These are phyloP conservation scores for Suhomyces wounanorum DNA, from an alignment of 1,139 yeast species.

Conservation along the genomic window DNA sequence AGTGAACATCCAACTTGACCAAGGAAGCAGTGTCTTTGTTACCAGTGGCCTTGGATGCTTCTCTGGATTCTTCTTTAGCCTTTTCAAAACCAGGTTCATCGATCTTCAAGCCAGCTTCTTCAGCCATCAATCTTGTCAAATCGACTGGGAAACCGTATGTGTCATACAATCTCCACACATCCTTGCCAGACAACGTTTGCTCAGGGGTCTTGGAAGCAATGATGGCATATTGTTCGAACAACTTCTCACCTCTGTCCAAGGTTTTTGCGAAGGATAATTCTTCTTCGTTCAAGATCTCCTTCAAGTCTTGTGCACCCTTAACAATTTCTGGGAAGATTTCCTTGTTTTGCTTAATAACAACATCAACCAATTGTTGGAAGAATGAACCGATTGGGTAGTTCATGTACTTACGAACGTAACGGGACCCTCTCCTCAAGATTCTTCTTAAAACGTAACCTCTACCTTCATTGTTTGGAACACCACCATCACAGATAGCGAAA, in stretches of 20 bases:
- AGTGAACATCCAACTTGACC: constrained; percentile 87
- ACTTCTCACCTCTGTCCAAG: constrained; percentile 95
- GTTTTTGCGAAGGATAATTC: constrained; percentile 94
- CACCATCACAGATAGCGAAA: constrained; percentile 96
- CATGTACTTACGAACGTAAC: constrained; percentile 95
- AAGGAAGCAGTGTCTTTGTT: constrained; percentile 56
- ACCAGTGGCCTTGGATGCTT: constrained; percentile 91
- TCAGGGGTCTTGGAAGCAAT: constrained; percentile 75
- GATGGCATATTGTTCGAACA: constrained; percentile 89
- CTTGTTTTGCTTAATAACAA: constrained; percentile 83
- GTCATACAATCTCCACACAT: constrained; percentile 97
- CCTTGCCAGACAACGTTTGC: constrained; percentile 83
- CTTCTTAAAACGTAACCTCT: constrained; percentile 98
- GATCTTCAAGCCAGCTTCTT: constrained; percentile 91
- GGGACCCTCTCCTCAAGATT: constrained; percentile 95
- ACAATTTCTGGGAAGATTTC: constrained; percentile 90
- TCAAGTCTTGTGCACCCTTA: constrained; percentile 69
- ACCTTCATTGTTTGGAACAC: constrained; percentile 98
- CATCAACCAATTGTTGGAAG: constrained; percentile 89
- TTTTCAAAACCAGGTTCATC: constrained; percentile 90
- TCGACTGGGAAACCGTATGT: constrained; percentile 99
- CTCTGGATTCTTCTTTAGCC: constrained; percentile 85
- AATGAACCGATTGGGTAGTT: constrained; percentile 93
- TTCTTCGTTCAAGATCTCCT: constrained; percentile 93
- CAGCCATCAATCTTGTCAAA: constrained; percentile 96